Evolutionary conservation across 768 basidiomycete species (phyloP), one percentile per base, ranked within the genome.

Genomic region (Hemileccinum rubropunctum): DNA sequence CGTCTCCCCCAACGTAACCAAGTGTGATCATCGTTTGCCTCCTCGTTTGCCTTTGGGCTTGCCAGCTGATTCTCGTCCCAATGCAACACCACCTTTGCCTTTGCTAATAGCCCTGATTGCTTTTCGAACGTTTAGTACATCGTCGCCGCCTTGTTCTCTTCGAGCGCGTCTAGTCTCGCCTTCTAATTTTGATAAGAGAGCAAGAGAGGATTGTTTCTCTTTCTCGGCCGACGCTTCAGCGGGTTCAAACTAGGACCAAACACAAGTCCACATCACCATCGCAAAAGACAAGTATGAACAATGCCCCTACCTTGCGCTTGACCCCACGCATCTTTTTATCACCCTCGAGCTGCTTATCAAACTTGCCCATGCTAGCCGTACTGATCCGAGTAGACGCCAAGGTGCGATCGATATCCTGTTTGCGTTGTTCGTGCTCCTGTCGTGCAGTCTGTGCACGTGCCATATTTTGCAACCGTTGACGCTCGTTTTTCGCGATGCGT

Each of bases 331-430:
- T 65, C 69, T 91, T 94, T 67, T 90, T 88, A 70, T 99, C 97
- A 12, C 95, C 95, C 45, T 95, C 88, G 18, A 98, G 78, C 62
- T 77, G 83, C 56, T 82, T 86, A 67, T 98, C 95, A 60, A 97
- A 99, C 59, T 81, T 86, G 56, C 97, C 97, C 86, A 99, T 86
- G 60, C 91, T 95, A 0, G 94, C 97, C 0, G 97, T 99, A 53
- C 93, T 93, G 26, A 76, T 73, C 51, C 89, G 82, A 2, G 88
- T 84, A 11, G 84, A 78, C 8, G 89, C 82, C 21, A 97, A 73
- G 2, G 87, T 86, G 50, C 77, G 76, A 18, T 93, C 88, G 15
- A 98, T 79, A 13, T 91, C 84, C 13, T 64, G 58, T 70, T 92
- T 91, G 20, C 89, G 82, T 41, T 76, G 67, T 18, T 74, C 67